These are phyloP conservation scores for Pulveroboletus frians DNA, from an alignment of 768 basidiomycete genomes.

Conservation along the genomic window DNA sequence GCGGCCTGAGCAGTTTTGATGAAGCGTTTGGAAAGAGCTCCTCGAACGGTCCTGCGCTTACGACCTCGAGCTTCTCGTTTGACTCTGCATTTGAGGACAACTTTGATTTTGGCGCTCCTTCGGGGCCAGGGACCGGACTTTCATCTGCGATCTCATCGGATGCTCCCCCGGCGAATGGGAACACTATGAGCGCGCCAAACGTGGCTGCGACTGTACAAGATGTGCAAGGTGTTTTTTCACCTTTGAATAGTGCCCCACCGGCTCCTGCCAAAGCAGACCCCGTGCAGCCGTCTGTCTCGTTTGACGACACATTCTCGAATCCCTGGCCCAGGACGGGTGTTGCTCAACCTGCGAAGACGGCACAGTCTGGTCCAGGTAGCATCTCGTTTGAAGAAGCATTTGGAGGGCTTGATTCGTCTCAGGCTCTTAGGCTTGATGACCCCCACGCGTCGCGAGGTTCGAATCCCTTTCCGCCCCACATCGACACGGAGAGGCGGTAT, in stretches of 20 bases:
- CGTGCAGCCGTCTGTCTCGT: slow-evolving; percentile 30
- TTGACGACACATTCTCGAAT: slow-evolving; percentile 45
- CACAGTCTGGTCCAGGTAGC: slow-evolving; percentile 6
- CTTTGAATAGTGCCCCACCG: slow-evolving; percentile 10
- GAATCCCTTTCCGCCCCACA: slow-evolving; percentile 18
- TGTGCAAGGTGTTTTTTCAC: slow-evolving; percentile 9
- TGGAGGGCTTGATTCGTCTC: slow-evolving; percentile 37
- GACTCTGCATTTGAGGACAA: slow-evolving; percentile 60
- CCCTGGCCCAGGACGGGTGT: slow-evolving; percentile 5
- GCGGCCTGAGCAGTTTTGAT: slow-evolving; percentile 59
- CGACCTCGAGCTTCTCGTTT: slow-evolving; percentile 48
- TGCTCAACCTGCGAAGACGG: slow-evolving; percentile 16
- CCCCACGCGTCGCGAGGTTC: slow-evolving; percentile 35
- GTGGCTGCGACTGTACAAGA: slow-evolving; percentile 5
- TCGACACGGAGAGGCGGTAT: slow-evolving; percentile 28
- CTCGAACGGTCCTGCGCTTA: slow-evolving; percentile 31
- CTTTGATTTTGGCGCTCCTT: slow-evolving; percentile 55
- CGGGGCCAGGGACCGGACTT: slow-evolving; percentile 30
- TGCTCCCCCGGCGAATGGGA: slow-evolving; percentile 24
- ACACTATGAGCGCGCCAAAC: slow-evolving; percentile 7
- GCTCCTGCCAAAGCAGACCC: slow-evolving; percentile 13
- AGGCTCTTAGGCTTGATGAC: slow-evolving; percentile 37
- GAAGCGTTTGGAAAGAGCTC: slow-evolving; percentile 63
- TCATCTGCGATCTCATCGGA: slow-evolving; percentile 24
- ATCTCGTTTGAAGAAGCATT: slow-evolving; percentile 57